Conservation (phyloP, 2,329 filamentous ascomycete species). For the Aspergillus sp. region DNA sequence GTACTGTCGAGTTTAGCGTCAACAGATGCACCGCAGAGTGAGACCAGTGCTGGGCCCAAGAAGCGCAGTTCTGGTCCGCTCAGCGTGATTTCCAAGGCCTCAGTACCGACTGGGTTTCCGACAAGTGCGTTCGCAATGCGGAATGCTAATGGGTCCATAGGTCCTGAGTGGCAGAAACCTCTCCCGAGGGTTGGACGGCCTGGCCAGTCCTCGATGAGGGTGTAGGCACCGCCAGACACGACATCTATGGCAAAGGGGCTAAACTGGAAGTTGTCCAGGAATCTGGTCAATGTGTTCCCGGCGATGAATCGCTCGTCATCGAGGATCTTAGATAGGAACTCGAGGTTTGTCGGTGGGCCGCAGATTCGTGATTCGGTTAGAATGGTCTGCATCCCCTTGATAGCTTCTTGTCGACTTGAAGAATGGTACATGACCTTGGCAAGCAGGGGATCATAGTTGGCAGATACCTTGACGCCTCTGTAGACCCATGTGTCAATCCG, state of each 20-base stretch:
- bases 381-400: slow-evolving; percentile 38
- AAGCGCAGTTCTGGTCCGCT: slow-evolving; percentile 55
- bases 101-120: slow-evolving; percentile 47
- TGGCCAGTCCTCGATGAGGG: slow-evolving; percentile 53
- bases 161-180: slow-evolving; percentile 54
- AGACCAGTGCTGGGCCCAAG: slow-evolving; percentile 47
- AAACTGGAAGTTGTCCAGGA: slow-evolving; percentile 47
- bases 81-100: slow-evolving; percentile 55
- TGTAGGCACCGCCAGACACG: slow-evolving; percentile 50
- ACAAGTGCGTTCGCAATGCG: slow-evolving; percentile 55
- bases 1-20: slow-evolving; percentile 46
- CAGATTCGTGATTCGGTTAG: slow-evolving; percentile 43
- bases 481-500: slow-evolving; percentile 60
- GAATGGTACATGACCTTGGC: slow-evolving; percentile 55
- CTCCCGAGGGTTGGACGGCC: slow-evolving; percentile 51
- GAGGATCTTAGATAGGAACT: slow-evolving; percentile 50
- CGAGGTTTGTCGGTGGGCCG: slow-evolving; percentile 52
- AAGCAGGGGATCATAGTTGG: slow-evolving; percentile 53
- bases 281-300: slow-evolving; percentile 53
- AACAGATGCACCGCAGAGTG: slow-evolving; percentile 52
- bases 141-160: slow-evolving; percentile 56
- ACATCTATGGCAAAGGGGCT: slow-evolving; percentile 49
- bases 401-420: slow-evolving; percentile 34
- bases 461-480: slow-evolving; percentile 50
- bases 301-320: slow-evolving; percentile 38